These are phyloP conservation scores for Xylariomycetidae sp. DNA, from an alignment of 2,329 filamentous ascomycete genomes.

Conservation along the genomic window DNA sequence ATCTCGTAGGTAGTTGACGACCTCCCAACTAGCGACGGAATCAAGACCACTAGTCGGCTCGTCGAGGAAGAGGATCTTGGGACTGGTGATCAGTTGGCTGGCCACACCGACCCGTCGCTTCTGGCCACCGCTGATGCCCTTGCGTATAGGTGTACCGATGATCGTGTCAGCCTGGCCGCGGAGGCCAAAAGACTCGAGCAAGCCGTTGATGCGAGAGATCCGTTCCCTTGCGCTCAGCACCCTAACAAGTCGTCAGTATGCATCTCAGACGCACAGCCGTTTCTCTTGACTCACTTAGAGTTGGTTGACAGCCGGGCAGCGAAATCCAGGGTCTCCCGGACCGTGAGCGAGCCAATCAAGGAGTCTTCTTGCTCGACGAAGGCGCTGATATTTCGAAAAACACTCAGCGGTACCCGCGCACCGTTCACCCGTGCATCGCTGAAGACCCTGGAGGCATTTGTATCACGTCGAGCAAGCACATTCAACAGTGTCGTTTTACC, in stretches of 20 bases:
- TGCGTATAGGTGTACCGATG: slow-evolving; percentile 75
- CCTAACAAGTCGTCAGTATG: slow-evolving; percentile 15
- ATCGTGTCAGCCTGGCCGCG: slow-evolving; percentile 61
- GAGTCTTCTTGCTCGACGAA: slow-evolving; percentile 90
- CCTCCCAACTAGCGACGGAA: slow-evolving; percentile 68
- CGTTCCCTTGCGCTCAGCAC: slow-evolving; percentile 47
- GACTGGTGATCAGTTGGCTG: slow-evolving; percentile 73
- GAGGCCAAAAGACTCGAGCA: slow-evolving; percentile 70
- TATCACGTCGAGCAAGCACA: slow-evolving; percentile 62
- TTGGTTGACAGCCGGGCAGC: slow-evolving; percentile 60
- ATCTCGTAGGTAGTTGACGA: slow-evolving; percentile 64
- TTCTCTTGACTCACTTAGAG: slow-evolving; percentile 36
- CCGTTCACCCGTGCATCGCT: slow-evolving; percentile 61
- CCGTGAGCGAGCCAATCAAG: slow-evolving; percentile 73
- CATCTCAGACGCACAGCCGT: neutral
- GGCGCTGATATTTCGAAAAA: slow-evolving; percentile 60
- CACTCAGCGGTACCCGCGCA: slow-evolving; percentile 38
- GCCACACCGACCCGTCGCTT: slow-evolving; percentile 76
- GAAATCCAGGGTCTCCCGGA: slow-evolving; percentile 73
- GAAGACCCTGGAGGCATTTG: slow-evolving; percentile 43
- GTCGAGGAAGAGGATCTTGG: slow-evolving; percentile 75
- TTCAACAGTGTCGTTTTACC: slow-evolving; percentile 85
- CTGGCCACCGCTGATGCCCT: slow-evolving; percentile 80
- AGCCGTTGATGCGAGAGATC: slow-evolving; percentile 54
- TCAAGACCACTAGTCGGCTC: slow-evolving; percentile 82